These are phyloP conservation scores for Fagopyrum esculentum DNA, from an alignment of 148 eudicot genomes.

Conservation along the genomic window DNA sequence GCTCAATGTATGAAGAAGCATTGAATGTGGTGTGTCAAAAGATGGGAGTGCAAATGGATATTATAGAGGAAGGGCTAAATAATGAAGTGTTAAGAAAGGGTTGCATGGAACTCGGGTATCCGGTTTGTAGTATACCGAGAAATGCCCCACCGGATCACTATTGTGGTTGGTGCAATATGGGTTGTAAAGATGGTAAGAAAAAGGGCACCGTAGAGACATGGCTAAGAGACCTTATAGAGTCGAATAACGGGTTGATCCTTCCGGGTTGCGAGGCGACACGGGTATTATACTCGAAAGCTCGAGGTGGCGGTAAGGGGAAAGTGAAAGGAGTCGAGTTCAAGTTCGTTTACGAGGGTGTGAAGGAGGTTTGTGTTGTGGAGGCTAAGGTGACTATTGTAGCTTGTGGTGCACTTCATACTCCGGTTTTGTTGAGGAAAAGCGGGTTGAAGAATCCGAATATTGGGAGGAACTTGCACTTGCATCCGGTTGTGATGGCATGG, in stretches of 20 bases:
- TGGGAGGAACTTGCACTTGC: constrained; percentile 58
- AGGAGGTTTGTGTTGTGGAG: constrained; percentile 33
- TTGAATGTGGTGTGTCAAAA: constrained; percentile 49
- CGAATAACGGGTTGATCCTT: constrained; percentile 51
- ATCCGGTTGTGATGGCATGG: constrained; percentile 75
- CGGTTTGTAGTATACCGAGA: constrained; percentile 36
- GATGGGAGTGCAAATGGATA: constrained; percentile 68
- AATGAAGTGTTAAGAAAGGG: constrained; percentile 57
- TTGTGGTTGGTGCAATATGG: constrained; percentile 86
- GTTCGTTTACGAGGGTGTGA: constrained; percentile 22
- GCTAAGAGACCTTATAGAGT: constrained; percentile 58
- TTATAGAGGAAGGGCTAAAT: constrained; percentile 50
- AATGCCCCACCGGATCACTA: constrained; percentile 53
- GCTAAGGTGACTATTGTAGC: constrained; percentile 49
- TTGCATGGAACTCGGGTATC: constrained; percentile 59
- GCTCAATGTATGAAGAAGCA: constrained; percentile 38
- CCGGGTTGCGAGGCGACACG: constrained; percentile 34
- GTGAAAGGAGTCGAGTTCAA: constrained; percentile 51
- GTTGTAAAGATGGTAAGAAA: constrained; percentile 68
- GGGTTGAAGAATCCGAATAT: constrained; percentile 57
- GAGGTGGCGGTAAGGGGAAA: constrained; percentile 18
- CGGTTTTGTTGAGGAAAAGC: constrained; percentile 42
- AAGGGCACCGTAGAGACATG: constrained; percentile 68
- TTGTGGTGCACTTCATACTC: constrained; percentile 68
- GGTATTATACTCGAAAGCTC: constrained; percentile 22